Conservation (phyloP, 805 yeast genomes). For the Torulaspora franciscae region DNA sequence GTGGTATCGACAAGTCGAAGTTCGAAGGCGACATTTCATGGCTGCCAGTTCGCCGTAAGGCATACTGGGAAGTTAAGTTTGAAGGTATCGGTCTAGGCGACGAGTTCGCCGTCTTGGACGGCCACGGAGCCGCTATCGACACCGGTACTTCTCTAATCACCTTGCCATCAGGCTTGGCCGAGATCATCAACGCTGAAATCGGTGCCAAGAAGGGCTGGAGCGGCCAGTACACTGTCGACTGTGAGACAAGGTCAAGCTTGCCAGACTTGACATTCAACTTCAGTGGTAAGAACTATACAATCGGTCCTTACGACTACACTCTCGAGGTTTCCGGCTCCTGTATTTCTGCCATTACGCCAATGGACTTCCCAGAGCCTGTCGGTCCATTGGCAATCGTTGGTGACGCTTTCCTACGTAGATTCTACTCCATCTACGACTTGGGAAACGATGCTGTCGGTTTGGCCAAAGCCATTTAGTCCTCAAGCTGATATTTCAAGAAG, state of each 20-base stretch:
- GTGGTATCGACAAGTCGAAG: constrained; percentile 79
- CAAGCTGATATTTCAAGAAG: too few relatives aligned
- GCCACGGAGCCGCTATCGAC: constrained; percentile 95
- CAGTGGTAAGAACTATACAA: constrained; percentile 86
- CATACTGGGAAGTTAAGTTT: constrained; percentile 97
- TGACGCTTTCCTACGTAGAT: constrained; percentile 93
- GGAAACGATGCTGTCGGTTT: constrained; percentile 91
- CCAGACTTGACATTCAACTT: constrained; percentile 92
- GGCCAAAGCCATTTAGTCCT: constrained; percentile 59
- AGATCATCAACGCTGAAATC: constrained; percentile 88
- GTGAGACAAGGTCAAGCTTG: constrained; percentile 74
- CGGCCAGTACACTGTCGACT: constrained; percentile 92
- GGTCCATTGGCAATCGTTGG: constrained; percentile 96
- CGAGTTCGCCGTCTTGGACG: constrained; percentile 76
- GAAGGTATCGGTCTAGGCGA: constrained; percentile 89
- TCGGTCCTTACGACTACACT: constrained; percentile 85
- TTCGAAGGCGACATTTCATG: constrained; percentile 83
- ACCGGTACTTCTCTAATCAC: constrained; percentile 97
- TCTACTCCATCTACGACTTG: constrained; percentile 89
- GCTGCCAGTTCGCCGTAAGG: constrained; percentile 98
- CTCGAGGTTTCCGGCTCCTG: constrained; percentile 93
- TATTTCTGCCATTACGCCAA: constrained; percentile 92
- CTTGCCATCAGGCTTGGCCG: constrained; percentile 92
- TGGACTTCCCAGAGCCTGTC: constrained; percentile 96
- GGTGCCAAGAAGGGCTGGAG: constrained; percentile 98